Evolutionary conservation across 495 filamentous ascomycete genomes (phyloP), one percentile per base, ranked within the genome.

Genomic region (Mytilinidion resinicola): DNA sequence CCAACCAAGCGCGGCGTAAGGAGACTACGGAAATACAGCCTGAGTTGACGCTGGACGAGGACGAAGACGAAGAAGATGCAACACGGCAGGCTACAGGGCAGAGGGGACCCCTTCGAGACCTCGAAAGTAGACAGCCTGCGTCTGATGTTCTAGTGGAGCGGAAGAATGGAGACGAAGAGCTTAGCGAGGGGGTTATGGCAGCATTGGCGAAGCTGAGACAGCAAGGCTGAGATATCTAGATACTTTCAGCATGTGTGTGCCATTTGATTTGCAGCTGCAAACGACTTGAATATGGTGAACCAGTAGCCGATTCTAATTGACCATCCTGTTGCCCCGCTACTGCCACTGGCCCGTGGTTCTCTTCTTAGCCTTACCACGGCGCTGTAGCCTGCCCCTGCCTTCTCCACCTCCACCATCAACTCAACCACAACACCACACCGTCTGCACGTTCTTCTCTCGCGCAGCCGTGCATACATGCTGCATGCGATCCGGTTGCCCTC

Each of bases 161-260:
- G 20, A 65, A 65, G 49, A 41, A 48, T 9, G 68, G 57, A 43
- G 67, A 74, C 21, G 75, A 76, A 53, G 67, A 68, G 12, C 67
- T 80, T 61, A 76, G 72, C 57, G 77, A 79, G 53, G 76, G 81
- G 10, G 75, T 85, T 34, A 75, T 80, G 74, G 78, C 79, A 38
- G 83, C 83, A 4, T 65, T 86, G 49, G 74, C 77, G 41, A 84
- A 77, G 58, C 64, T 85, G 38, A 51, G 64, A 42, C 49, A 64
- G 48, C 63, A 42, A 44, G 36, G 38, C 39, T 44, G 19, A 14
- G 8, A n/a, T 19, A 19, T 19, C 4, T n/a, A 42, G 30, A 50
- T 30, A 19, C 12, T 12, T 4, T 50, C 25, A 30, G 25, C 25
- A 30, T 30, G 25, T 30, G 2, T 30, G 25, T 30, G 25, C 6